These are phyloP conservation scores for Colletotrichum trifolii DNA, from an alignment of 2,329 filamentous ascomycete species.

Conservation along the genomic window DNA sequence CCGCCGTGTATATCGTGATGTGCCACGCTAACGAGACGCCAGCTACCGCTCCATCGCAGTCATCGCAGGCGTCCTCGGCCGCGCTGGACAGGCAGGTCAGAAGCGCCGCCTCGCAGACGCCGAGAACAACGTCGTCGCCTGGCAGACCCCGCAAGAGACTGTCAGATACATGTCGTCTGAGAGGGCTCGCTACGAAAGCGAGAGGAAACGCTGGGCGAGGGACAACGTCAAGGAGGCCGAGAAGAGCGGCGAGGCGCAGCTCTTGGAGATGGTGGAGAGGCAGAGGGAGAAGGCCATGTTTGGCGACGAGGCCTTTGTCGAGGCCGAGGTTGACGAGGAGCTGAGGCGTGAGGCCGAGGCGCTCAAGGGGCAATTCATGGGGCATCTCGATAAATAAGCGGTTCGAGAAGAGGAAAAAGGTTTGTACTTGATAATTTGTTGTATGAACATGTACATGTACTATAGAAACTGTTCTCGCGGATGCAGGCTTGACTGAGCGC, in stretches of 20 bases:
- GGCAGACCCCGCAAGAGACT: conserved; percentile 62
- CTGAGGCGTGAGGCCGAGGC: not conserved
- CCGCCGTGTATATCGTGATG: not conserved
- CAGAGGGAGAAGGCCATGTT: conserved; percentile 17
- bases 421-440: conserved; percentile 13
- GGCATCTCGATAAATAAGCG: no score
- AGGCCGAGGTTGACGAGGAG: conserved; percentile 15
- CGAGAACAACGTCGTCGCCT: conserved; percentile 70
- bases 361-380: conserved; percentile 4
- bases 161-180: conserved; percentile 50
- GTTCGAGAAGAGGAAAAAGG: not conserved
- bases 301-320: conserved; percentile 6
- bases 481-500: no score
- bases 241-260: conserved; percentile 47
- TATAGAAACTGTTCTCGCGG: not conserved
- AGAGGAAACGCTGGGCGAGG: conserved; percentile 51
- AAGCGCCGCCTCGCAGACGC: conserved; percentile 73
- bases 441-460: conserved; percentile 18
- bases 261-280: conserved; percentile 45
- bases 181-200: conserved; percentile 41
- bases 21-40: not conserved
- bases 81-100: conserved; percentile 84
- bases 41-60: conserved; percentile 85
- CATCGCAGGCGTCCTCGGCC: conserved; percentile 86
- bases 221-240: conserved; percentile 43